Base-by-base conservation (phyloP, 371 early-diverging fungal species). In the Mucor plumbeus region DNA sequence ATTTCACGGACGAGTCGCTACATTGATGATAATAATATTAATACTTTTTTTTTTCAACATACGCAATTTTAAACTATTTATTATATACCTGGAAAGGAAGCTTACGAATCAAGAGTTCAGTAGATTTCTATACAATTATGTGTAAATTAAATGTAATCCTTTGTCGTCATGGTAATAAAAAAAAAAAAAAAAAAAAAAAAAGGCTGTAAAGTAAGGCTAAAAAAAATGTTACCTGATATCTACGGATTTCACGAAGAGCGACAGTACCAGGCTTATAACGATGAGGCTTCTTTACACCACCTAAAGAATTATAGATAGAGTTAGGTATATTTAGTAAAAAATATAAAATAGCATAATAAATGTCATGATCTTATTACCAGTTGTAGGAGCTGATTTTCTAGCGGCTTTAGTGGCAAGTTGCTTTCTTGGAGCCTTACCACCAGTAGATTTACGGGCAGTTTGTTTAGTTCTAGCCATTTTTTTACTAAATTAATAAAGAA, bases 401-500 rank as follows among this genome's bases (percentile, higher is more conserved):
- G 79, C 79, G 35, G 97, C 95, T 85, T 98, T 97, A 75, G 97
- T 95, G 69, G 96, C 96, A 62, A 98, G 87, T 82, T 97, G 96
- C 85, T 97, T 97, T 77, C 95, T 86, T 60, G 99, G 98, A 19
- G 95, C 94, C 80, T 99, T 99, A 76, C 99, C 97, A 76, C 98
- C 98, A 73, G 97, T 96, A 59, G 97, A 95, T 87, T 99, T 99
- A 84, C 97, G 94, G 70, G 98, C 98, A 72, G 98, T 97, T 83
- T 97, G 97, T 88, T 97, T 96, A 70, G 97, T 96, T 79, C 97
- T 86, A 68, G 97, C 97, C 97, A 97, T 96, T 59, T 41, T 63
- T 33, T 54, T 31, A n/a, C 26, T 39, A 7, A 1, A 36, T 53
- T 26, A 26, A 15, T 21, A 39, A 53, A 39, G 26, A 39, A 17